Evolutionary conservation across 1,139 yeast species (phyloP).

Genomic region (Blastobotrys proliferans): DNA sequence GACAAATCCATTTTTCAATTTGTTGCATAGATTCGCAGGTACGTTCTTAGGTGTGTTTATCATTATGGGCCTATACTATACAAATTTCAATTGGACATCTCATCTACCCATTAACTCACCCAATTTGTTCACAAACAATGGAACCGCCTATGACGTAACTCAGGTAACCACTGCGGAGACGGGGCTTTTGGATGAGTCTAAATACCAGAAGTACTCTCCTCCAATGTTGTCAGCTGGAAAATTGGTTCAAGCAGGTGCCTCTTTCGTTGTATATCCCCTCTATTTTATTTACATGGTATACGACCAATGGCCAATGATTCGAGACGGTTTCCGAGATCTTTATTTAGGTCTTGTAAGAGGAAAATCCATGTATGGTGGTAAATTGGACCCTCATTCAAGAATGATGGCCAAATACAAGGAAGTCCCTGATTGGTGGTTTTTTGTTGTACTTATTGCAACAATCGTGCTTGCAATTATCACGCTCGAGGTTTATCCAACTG

Average conservation of each 20-base stretch:
- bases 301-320: slow-evolving; percentile 16
- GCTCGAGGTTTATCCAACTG: slow-evolving; percentile 41
- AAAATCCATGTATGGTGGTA: slow-evolving; percentile 5
- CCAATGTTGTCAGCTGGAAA: slow-evolving; percentile 44
- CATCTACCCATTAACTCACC: slow-evolving; percentile 52
- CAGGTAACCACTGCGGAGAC: slow-evolving; percentile 33
- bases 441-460: slow-evolving; percentile 43
- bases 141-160: slow-evolving; percentile 40
- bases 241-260: slow-evolving; percentile 37
- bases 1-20: slow-evolving; percentile 44
- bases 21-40: slow-evolving; percentile 42
- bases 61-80: slow-evolving; percentile 44
- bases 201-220: slow-evolving; percentile 40
- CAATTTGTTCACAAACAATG: slow-evolving; percentile 45
- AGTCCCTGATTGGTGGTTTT: slow-evolving; percentile 61
- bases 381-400: slow-evolving; percentile 41
- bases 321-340: slow-evolving; percentile 1
- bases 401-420: slow-evolving; percentile 53
- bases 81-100: slow-evolving; percentile 48
- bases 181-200: slow-evolving; percentile 32
- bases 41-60: slow-evolving; percentile 41
- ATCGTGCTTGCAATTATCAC: slow-evolving; percentile 46
- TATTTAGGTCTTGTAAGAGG: slow-evolving; percentile 19
- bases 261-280: slow-evolving; percentile 30
- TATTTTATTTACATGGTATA: slow-evolving; percentile 24